A percentile compares a stretch with the other conserved stretches of the same genome.
These are phyloP conservation scores for Aspergillus intermedius DNA, from an alignment of 2,329 filamentous ascomycete genomes.

Conservation along the genomic window DNA sequence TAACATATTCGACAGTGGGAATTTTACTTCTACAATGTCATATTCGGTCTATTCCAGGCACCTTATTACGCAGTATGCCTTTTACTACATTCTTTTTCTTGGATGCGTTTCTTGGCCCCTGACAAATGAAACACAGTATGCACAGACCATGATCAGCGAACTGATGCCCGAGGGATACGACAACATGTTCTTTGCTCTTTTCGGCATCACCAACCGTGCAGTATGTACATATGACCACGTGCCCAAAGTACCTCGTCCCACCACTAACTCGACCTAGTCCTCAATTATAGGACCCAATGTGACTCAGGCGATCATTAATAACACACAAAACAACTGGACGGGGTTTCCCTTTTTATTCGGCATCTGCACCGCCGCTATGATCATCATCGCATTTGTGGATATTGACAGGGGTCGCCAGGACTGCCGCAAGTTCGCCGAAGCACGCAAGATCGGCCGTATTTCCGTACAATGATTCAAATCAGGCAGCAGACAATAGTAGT, in stretches of 20 bases:
- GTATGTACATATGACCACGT: slow-evolving; percentile 20
- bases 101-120: background rate
- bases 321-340: slow-evolving; percentile 39
- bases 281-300: slow-evolving; percentile 41
- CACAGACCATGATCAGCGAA: slow-evolving; percentile 42
- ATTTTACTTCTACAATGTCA: slow-evolving; percentile 39
- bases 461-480: slow-evolving; percentile 12
- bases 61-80: slow-evolving; percentile 35
- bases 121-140: slow-evolving; percentile 21
- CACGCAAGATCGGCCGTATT: slow-evolving; percentile 24
- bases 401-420: slow-evolving; percentile 37
- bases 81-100: background rate
- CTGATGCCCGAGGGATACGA: slow-evolving; percentile 39
- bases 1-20: slow-evolving; percentile 25
- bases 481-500: too few species aligned
- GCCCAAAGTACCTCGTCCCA: background rate
- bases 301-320: slow-evolving; percentile 39
- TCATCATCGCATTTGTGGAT: slow-evolving; percentile 36
- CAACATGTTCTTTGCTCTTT: slow-evolving; percentile 41
- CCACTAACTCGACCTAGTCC: slow-evolving; percentile 20
- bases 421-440: slow-evolving; percentile 31
- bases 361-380: slow-evolving; percentile 31
- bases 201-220: slow-evolving; percentile 40
- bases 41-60: slow-evolving; percentile 39
- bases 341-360: slow-evolving; percentile 40